Conservation (phyloP, 2,329 filamentous ascomycete genomes). For the Stachybotrys elegans region DNA sequence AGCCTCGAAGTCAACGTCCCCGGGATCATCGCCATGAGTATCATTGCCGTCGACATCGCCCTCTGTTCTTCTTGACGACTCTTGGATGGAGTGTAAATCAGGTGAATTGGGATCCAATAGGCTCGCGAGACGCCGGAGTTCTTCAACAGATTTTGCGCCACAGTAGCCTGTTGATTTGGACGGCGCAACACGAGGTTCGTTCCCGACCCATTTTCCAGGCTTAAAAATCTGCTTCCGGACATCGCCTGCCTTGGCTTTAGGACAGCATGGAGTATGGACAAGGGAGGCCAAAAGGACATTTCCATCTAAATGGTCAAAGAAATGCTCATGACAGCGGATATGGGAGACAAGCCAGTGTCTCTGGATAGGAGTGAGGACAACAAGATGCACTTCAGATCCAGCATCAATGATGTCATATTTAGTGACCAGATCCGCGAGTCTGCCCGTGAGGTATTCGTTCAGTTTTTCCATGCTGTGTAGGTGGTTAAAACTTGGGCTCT, state of each 20-base stretch:
- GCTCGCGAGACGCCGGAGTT: neutral
- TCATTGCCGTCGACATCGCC: neutral
- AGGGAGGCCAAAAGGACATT: neutral
- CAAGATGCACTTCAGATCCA: neutral
- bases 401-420: neutral
- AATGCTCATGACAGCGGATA: neutral
- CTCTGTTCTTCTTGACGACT: neutral
- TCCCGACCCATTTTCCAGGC: neutral
- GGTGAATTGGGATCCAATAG: neutral
- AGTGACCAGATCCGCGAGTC: neutral
- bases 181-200: neutral
- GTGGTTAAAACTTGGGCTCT: too few relatives aligned
- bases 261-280: slow-evolving; percentile 1
- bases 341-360: slow-evolving; percentile 1
- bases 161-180: neutral
- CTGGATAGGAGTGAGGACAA: neutral
- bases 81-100: neutral
- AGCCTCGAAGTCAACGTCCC: too few relatives aligned
- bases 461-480: neutral
- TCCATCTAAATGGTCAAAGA: neutral
- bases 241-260: neutral
- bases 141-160: neutral
- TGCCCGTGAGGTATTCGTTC: neutral
- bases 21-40: too few relatives aligned
- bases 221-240: neutral